Evolutionary conservation across 257 asterid species (phyloP).

Genomic region (Fraxinus quadrangulata): DNA sequence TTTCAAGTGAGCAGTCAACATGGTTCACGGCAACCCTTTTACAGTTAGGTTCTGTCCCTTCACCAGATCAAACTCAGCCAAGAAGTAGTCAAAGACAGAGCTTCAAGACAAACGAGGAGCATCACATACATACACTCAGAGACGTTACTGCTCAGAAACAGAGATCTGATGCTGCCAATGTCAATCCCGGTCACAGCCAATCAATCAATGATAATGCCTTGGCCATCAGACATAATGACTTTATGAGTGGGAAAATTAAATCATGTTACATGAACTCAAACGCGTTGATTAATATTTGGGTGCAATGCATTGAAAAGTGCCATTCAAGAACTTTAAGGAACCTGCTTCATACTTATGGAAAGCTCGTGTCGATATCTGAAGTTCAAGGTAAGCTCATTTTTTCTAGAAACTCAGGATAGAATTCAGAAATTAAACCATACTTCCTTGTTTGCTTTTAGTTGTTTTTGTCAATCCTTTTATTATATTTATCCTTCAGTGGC

Average conservation of each 20-base stretch:
- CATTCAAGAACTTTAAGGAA: slow-evolving; percentile 87
- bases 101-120: slow-evolving; percentile 76
- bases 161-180: slow-evolving; percentile 37
- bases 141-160: slow-evolving; percentile 50
- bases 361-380: slow-evolving; percentile 76
- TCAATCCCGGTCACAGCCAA: slow-evolving; percentile 31
- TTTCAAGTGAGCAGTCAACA: slow-evolving; percentile 85
- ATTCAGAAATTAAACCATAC: not conserved
- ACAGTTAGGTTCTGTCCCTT: slow-evolving; percentile 76
- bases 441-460: not conserved
- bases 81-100: slow-evolving; percentile 81
- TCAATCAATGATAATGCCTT: slow-evolving; percentile 20
- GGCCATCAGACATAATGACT: slow-evolving; percentile 33
- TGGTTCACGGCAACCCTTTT: slow-evolving; percentile 98
- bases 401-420: slow-evolving; percentile 3
- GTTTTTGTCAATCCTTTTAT: not conserved
- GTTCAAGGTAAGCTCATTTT: slow-evolving; percentile 54
- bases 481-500: too few relatives aligned
- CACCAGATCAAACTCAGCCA: slow-evolving; percentile 72
- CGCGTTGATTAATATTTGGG: slow-evolving; percentile 69
- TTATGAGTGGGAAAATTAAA: slow-evolving; percentile 32
- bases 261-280: slow-evolving; percentile 56
- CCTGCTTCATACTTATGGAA: slow-evolving; percentile 72
- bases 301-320: slow-evolving; percentile 80
- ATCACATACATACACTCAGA: slow-evolving; percentile 47